These are phyloP conservation scores for Apiotrichum mycotoxinovorans DNA, from an alignment of 1,284 basidiomycete genomes.

Conservation along the genomic window DNA sequence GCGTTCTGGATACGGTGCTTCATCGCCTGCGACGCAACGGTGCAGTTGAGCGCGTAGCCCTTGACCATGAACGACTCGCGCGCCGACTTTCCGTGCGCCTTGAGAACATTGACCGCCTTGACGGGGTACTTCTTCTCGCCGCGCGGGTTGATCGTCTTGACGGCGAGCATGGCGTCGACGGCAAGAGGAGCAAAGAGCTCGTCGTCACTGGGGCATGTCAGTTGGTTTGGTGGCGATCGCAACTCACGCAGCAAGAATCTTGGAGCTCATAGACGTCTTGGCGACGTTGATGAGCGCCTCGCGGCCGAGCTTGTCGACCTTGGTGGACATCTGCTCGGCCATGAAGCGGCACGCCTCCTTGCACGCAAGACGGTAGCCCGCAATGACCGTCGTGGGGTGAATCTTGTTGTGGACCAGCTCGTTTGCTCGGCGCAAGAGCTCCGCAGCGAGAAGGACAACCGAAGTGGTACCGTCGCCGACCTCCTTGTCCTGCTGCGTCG, in stretches of 20 bases:
- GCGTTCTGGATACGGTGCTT: conserved; percentile 89
- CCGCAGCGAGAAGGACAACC: conserved; percentile 95
- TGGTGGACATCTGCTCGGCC: conserved; percentile 94
- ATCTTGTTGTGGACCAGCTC: conserved; percentile 98
- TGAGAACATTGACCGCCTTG: conserved; percentile 98
- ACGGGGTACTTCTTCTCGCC: conserved; percentile 99
- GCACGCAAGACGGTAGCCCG: conserved; percentile 92
- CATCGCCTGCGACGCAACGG: conserved; percentile 99
- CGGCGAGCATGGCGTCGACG: conserved; percentile 97
- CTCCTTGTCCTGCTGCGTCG: conserved; percentile 99
- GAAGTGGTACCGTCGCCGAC: conserved; percentile 99
- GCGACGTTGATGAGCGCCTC: conserved; percentile 95
- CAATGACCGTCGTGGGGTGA: conserved; percentile 99
- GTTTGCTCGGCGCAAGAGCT: conserved; percentile 90
- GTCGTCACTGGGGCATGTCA: conserved; percentile 67
- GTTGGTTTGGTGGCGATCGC: not conserved
- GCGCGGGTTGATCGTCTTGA: conserved; percentile 88
- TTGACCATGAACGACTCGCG: conserved; percentile 92
- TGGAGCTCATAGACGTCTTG: conserved; percentile 98
- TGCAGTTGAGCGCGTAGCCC: conserved; percentile 98
- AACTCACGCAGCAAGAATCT: conserved; percentile 91
- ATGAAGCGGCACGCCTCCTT: conserved; percentile 97
- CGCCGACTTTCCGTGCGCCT: conserved; percentile 95
- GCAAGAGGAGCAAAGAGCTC: conserved; percentile 98
- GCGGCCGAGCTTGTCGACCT: conserved; percentile 84